Conservation (phyloP, 805 yeast species). For the Jamesozyma jinghongensis region DNA sequence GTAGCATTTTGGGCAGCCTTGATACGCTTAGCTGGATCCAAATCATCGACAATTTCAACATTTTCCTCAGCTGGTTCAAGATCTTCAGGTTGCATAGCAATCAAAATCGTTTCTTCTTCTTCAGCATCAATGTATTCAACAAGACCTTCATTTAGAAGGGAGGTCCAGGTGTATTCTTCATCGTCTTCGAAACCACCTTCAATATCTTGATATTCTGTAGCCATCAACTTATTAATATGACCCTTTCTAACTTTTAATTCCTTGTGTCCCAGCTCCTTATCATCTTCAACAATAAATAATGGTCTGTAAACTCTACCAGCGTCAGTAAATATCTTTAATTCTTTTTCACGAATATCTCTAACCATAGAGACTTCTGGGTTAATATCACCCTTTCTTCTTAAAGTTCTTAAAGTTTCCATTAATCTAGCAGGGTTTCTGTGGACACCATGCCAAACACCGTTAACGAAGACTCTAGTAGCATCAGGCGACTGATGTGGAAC, state of each 20-base stretch:
- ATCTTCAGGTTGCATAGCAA: slow-evolving; percentile 98
- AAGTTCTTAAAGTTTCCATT: slow-evolving; percentile 79
- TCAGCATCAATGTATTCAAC: slow-evolving; percentile 98
- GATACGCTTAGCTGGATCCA: slow-evolving; percentile 65
- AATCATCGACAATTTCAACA: slow-evolving; percentile 33
- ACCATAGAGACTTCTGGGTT: slow-evolving; percentile 94
- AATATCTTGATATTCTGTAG: slow-evolving; percentile 50
- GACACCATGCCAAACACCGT: slow-evolving; percentile 99
- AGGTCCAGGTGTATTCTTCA: slow-evolving; percentile 73
- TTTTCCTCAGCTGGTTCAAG: slow-evolving; percentile 56
- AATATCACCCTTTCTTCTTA: slow-evolving; percentile 92
- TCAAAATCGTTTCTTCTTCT: slow-evolving; percentile 96
- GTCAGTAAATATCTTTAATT: slow-evolving; percentile 92
- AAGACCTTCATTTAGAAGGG: slow-evolving; percentile 73
- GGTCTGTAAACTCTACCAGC: slow-evolving; percentile 99
- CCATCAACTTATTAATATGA: slow-evolving; percentile 63
- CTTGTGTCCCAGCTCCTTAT: slow-evolving; percentile 50
- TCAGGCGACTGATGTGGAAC: slow-evolving; percentile 86
- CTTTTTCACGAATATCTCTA: slow-evolving; percentile 94
- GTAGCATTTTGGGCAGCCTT: slow-evolving; percentile 61
- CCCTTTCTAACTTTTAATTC: slow-evolving; percentile 79
- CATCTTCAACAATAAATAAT: slow-evolving; percentile 84
- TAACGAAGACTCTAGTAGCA: slow-evolving; percentile 89
- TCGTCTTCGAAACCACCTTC: slow-evolving; percentile 44
- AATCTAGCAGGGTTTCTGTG: slow-evolving; percentile 93